Percentiles rank a stretch among this genome's conserved stretches.
Conservation (phyloP, 192 early-diverging fungal species). For the Geranomyces variabilis region DNA sequence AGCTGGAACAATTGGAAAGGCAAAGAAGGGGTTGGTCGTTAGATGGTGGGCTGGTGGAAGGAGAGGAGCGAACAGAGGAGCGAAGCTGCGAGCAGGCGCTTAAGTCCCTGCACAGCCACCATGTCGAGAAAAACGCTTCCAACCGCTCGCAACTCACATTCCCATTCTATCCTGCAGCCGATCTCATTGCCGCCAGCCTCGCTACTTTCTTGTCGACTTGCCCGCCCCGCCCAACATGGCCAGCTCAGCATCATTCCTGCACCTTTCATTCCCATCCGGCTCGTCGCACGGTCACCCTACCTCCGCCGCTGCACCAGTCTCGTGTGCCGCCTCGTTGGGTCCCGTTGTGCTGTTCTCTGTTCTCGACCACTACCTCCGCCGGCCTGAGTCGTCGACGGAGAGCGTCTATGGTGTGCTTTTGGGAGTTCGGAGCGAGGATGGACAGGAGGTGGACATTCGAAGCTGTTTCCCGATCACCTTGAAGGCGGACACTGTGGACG, state of each 20-base stretch:
- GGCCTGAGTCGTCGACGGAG: conserved; percentile 73
- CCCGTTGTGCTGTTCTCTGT: conserved; percentile 91
- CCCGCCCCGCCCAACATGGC: conserved; percentile 14
- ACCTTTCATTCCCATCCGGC: conserved; percentile 19
- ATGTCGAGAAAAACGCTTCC: too few species aligned
- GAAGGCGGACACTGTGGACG: conserved; percentile 72
- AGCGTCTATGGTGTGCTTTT: conserved; percentile 90
- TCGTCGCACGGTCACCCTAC: background rate
- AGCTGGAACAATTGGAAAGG: too few species aligned
- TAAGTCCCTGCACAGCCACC: too few species aligned
- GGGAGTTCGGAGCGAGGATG: conserved; percentile 86
- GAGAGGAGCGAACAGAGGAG: too few species aligned
- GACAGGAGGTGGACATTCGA: conserved; percentile 83
- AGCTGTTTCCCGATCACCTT: conserved; percentile 85
- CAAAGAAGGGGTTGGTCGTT: too few species aligned
- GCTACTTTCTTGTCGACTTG: too few species aligned
- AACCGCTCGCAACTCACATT: too few species aligned
- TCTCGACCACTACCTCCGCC: conserved; percentile 88
- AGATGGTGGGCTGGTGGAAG: too few species aligned
- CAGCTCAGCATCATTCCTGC: conserved; percentile 12
- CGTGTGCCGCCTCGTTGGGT: conserved; percentile 42
- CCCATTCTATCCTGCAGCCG: too few species aligned
- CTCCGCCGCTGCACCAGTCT: conserved; percentile 16
- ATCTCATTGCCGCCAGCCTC: too few species aligned
- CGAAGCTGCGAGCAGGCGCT: too few species aligned